Conservation (phyloP, 1,139 yeast genomes). For the Debaryomycetaceae sp. region DNA sequence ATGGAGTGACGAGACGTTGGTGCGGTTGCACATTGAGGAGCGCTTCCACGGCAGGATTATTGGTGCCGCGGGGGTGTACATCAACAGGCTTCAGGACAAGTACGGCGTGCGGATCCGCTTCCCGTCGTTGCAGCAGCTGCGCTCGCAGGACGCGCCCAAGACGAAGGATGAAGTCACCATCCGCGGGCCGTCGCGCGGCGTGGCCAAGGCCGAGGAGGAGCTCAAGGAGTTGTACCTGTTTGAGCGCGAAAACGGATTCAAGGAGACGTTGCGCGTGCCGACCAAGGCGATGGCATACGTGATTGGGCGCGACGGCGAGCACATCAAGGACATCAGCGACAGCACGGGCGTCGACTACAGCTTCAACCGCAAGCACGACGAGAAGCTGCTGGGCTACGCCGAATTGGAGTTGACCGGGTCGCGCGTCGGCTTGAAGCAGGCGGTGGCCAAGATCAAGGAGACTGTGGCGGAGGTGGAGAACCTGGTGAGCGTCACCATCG, state of each 20-base stretch:
- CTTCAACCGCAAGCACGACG: slow-evolving; percentile 47
- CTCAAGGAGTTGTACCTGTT: slow-evolving; percentile 77
- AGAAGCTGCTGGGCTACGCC: slow-evolving; percentile 41
- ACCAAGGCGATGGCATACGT: slow-evolving; percentile 71
- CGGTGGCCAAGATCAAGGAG: slow-evolving; percentile 56
- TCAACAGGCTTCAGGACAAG: slow-evolving; percentile 82
- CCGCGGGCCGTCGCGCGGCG: slow-evolving; percentile 91
- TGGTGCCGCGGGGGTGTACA: slow-evolving; percentile 80
- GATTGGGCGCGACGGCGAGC: slow-evolving; percentile 87
- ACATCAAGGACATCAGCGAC: slow-evolving; percentile 77
- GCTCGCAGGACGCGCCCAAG: slow-evolving; percentile 32
- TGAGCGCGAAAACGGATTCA: slow-evolving; percentile 83
- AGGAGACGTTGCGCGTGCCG: slow-evolving; percentile 62
- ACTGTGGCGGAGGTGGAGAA: slow-evolving; percentile 69
- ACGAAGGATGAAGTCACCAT: slow-evolving; percentile 66
- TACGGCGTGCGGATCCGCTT: slow-evolving; percentile 80
- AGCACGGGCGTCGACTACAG: slow-evolving; percentile 75
- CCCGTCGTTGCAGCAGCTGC: slow-evolving; percentile 44
- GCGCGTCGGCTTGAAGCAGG: slow-evolving; percentile 72
- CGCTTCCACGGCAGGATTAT: slow-evolving; percentile 79
- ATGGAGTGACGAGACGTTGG: slow-evolving; percentile 78
- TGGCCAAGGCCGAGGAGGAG: slow-evolving; percentile 81
- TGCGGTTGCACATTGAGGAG: slow-evolving; percentile 63
- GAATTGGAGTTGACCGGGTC: slow-evolving; percentile 78
- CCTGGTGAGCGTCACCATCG: slow-evolving; percentile 54